Conservation (phyloP, 345 rosid species). For the Camelina neglecta region DNA sequence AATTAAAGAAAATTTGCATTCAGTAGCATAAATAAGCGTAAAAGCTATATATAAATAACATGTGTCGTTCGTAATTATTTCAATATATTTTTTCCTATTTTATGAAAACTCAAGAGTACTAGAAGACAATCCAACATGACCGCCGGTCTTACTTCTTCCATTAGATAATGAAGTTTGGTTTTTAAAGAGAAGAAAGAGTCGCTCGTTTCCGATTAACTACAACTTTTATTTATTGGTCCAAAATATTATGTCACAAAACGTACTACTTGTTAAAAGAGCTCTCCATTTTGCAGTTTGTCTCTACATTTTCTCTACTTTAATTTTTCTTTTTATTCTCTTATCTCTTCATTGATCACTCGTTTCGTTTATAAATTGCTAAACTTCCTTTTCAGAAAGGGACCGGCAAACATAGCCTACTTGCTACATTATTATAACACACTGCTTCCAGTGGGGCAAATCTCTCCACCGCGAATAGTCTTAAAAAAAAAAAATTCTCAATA, state of each 20-base stretch:
- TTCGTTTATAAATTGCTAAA: constrained; percentile 34
- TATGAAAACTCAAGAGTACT: constrained; percentile 1
- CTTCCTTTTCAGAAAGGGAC: constrained; percentile 44
- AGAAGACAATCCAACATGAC: constrained; percentile 16
- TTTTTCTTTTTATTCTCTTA: constrained; percentile 32
- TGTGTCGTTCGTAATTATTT: neutral
- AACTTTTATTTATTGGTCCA: constrained; percentile 33
- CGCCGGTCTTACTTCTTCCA: constrained; percentile 15
- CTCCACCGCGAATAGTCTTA: constrained; percentile 30
- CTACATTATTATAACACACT: constrained; percentile 39
- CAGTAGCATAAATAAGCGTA: neutral
- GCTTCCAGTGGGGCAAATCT: constrained; percentile 46
- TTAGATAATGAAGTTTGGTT: constrained; percentile 28
- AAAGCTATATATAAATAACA: neutral
- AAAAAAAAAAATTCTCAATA: neutral
- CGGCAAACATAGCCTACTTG: constrained; percentile 36
- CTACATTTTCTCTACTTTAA: constrained; percentile 30
- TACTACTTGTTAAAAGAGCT: constrained; percentile 39
- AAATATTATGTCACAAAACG: constrained; percentile 35
- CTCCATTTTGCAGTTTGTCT: constrained; percentile 43
- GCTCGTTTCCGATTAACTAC: constrained; percentile 4
- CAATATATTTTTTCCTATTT: neutral
- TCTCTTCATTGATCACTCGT: constrained; percentile 46
- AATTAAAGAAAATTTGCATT: neutral
- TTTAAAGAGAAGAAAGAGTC: constrained; percentile 21